These are phyloP conservation scores for Rhizophagus clarus DNA, from an alignment of 192 early-diverging fungal species.

Conservation along the genomic window DNA sequence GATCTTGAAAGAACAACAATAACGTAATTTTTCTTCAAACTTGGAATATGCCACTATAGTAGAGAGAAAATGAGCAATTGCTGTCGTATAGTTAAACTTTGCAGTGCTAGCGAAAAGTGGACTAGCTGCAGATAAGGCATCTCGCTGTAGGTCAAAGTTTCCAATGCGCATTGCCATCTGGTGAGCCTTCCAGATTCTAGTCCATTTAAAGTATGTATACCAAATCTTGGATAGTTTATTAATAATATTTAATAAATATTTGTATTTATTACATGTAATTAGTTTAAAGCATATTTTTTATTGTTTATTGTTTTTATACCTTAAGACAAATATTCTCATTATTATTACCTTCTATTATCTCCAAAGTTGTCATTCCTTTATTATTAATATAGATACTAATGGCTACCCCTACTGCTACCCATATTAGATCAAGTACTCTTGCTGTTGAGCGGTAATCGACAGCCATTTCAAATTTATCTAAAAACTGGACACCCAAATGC, in stretches of 20 bases:
- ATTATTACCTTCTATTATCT: background rate
- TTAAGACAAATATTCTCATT: background rate
- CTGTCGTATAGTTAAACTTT: too few species aligned
- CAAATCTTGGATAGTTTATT: too few species aligned
- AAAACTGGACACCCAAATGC: background rate
- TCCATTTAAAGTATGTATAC: too few species aligned
- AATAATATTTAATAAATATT: too few species aligned
- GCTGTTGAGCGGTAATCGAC: background rate
- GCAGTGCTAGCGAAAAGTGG: background rate
- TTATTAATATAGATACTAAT: background rate
- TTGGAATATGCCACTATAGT: too few species aligned
- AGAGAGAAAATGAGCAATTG: too few species aligned
- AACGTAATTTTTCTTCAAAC: too few species aligned
- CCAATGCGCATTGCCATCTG: background rate
- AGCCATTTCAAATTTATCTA: constrained; percentile 27
- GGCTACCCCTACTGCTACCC: background rate
- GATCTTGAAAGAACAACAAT: too few species aligned
- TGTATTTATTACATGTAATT: too few species aligned
- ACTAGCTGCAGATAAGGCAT: background rate
- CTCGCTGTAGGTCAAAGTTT: background rate
- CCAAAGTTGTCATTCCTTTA: background rate
- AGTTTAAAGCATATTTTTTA: too few species aligned
- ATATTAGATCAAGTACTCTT: constrained; percentile 10
- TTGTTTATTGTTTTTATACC: background rate
- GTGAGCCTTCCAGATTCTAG: background rate